Evolutionary conservation across 768 basidiomycete species (phyloP), one percentile per base, ranked within the genome.

Genomic region (Phaeotremella fagi): DNA sequence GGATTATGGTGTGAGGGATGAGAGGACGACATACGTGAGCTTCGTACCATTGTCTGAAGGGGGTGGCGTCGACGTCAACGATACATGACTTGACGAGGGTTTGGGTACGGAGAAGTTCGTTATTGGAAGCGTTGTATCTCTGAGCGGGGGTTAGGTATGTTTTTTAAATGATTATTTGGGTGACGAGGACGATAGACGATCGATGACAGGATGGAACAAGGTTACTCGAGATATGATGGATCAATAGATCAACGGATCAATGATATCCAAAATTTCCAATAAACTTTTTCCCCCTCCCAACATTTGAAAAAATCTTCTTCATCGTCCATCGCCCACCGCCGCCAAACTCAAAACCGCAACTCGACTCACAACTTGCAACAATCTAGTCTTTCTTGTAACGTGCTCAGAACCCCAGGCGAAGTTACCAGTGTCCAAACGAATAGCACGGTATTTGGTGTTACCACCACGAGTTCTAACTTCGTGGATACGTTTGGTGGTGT

Each of bases 41-140:
- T 79, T 99, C 95, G 75, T 97, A 99, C 92, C 92, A 98, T 80
- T 97, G 92, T 64, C 92, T 85, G 88, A 98, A 99, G 59, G 95
- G 95, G 27, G 94, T 85, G 60, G 95, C 94, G 79, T 99, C 95
- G 72, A 99, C 77, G 76, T 98, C 92, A 77, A 99, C 88, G 79
- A 99, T 87, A 63, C 87, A 87, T 58, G 86, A 81, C 82, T 94
- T 97, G 75, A 99, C 95, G 53, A 99, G 85, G 50, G 95, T 99
- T 81, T 99, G 98, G 71, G 95, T 99, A 70, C 95, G 89, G 74
- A 99, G 94, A 72, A 98, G 85, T 79, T 99, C 95, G 80, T 99
- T 99, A 85, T 98, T 99, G 60, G 95, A 92, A 42, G 95, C 84
- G 77, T 98, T 99, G 84, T 98, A 99, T 45, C 90, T 88, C 90